Evolutionary conservation across 2,329 filamentous ascomycete genomes (phyloP).

Genomic region (Metarhizium album): DNA sequence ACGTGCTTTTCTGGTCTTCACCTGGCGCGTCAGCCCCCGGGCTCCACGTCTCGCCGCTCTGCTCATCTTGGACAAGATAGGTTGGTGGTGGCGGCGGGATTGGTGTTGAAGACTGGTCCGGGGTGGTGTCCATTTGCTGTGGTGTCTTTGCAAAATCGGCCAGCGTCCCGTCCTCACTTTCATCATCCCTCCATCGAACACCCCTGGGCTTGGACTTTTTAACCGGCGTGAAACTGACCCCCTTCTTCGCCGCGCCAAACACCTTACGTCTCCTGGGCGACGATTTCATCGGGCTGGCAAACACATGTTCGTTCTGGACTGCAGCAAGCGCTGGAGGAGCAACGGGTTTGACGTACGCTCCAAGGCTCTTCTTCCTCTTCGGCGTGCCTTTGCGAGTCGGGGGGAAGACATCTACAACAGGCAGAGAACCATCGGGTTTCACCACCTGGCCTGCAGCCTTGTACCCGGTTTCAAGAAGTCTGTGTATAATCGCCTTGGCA

Average conservation of each 20-base stretch:
- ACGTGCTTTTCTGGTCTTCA: slow-evolving; percentile 13
- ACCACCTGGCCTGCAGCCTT: slow-evolving; percentile 72
- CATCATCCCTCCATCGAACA: slow-evolving; percentile 91
- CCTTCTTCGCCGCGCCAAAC: slow-evolving; percentile 50
- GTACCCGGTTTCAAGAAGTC: slow-evolving; percentile 67
- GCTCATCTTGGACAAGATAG: slow-evolving; percentile 12
- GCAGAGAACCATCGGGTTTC: slow-evolving; percentile 67
- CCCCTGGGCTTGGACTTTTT: slow-evolving; percentile 67
- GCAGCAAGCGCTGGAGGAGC: slow-evolving; percentile 30
- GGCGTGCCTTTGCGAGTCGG: slow-evolving; percentile 65
- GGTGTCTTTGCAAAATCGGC: slow-evolving; percentile 91
- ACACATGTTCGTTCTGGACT: slow-evolving; percentile 19
- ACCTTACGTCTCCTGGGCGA: slow-evolving; percentile 74
- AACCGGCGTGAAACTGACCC: slow-evolving; percentile 69
- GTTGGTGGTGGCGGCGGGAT: slow-evolving; percentile 18
- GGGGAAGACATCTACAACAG: slow-evolving; percentile 55
- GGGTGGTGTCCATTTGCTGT: slow-evolving; percentile 47
- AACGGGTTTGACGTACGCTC: slow-evolving; percentile 32
- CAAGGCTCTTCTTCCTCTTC: slow-evolving; percentile 53
- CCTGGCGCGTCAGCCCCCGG: slow-evolving; percentile 18
- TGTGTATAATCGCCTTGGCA: slow-evolving; percentile 65
- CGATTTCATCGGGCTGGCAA: slow-evolving; percentile 50
- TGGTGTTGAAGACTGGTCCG: slow-evolving; percentile 30
- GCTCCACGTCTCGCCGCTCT: slow-evolving; percentile 40
- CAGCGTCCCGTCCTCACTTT: slow-evolving; percentile 66